phyloP scores from a whole-genome alignment of 352 stramenopile species.

The Lagenidium giganteum region DNA sequence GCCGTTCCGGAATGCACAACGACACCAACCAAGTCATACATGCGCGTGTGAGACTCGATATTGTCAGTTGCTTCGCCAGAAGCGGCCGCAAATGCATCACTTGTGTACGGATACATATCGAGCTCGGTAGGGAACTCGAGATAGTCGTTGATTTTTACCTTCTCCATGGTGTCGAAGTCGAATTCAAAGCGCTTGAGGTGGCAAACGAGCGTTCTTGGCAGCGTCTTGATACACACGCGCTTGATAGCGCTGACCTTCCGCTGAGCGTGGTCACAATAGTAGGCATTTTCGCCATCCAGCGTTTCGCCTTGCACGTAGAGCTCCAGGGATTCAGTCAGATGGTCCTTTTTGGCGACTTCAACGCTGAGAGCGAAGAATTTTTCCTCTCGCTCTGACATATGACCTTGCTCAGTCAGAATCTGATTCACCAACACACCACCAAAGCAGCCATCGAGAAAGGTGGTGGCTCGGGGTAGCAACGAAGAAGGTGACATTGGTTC shows the following conservation, averaged over 20 bases:
- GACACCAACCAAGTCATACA: slow-evolving; percentile 90
- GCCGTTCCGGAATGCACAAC: slow-evolving; percentile 91
- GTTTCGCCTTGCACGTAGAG: slow-evolving; percentile 73
- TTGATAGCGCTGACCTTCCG: slow-evolving; percentile 79
- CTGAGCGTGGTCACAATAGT: slow-evolving; percentile 64
- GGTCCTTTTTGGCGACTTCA: slow-evolving; percentile 68
- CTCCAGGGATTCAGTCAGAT: slow-evolving; percentile 50
- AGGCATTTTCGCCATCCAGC: slow-evolving; percentile 74
- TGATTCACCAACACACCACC: slow-evolving; percentile 79
- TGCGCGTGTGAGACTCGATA: slow-evolving; percentile 1
- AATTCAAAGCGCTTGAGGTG: slow-evolving; percentile 89
- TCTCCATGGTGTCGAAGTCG: slow-evolving; percentile 87
- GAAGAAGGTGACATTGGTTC: background rate
- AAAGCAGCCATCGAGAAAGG: slow-evolving; percentile 63
- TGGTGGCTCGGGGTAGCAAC: background rate
- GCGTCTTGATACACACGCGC: slow-evolving; percentile 74
- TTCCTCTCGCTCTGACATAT: slow-evolving; percentile 79
- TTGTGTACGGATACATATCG: slow-evolving; percentile 90
- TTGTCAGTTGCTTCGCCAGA: background rate
- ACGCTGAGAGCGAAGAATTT: slow-evolving; percentile 83
- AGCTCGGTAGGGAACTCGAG: slow-evolving; percentile 82
- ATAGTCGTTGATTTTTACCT: slow-evolving; percentile 84
- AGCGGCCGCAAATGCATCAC: slow-evolving; percentile 31
- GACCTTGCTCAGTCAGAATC: slow-evolving; percentile 68
- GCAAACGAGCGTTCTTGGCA: slow-evolving; percentile 75